Evolutionary conservation across 2,329 filamentous ascomycete species (phyloP), one percentile per base, ranked within the genome.

Genomic region (Aspergillus pseudoglaucus): DNA sequence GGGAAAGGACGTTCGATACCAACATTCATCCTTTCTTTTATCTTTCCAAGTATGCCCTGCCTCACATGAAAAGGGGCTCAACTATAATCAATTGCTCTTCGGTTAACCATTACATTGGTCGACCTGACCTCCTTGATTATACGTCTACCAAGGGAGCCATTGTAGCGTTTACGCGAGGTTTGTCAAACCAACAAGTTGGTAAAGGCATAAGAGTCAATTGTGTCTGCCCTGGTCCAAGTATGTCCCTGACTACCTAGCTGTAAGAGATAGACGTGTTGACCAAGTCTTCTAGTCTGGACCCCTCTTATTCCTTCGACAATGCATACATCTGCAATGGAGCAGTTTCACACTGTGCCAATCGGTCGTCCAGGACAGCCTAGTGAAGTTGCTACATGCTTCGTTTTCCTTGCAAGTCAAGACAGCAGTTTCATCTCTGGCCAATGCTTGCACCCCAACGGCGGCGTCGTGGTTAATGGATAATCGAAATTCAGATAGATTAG

Each of bases 51-150:
- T 88, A 90, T 61, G 70, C 78, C 10, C 75, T 93, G 9, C 82
- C 82, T 0, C 84, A 90, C 67, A 86, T 93, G 82, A 79, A 81
- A 61, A 66, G 68, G n/a, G 88, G 88, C 32, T 78, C 81, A 47
- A 83, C 81, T 22, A 89, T 94, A 65, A 89, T 94, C 77, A 93
- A 91, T 73, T 90, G 88, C 63, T 83, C 87, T 40, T 90, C 85
- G 27, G 84, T 93, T 64, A 91, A 91, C 65, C 86, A 84, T 22
- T 93, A 91, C 69, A 80, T 90, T 49, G 88, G 88, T 35, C 84
- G 87, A 1, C 84, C 84, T 0, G 87, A 91, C 59, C 77, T 91
- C 2, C 79, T 93, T 43, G 87, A 93, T 67, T 91, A 93, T 71
- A 90, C 87, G 0, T 82, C 84, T 1, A 88, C 84, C 35, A 73